Percentiles rank a stretch among this genome's conserved stretches.
Conservation (phyloP, 208 protist species). For the Crithidia thermophila region DNA sequence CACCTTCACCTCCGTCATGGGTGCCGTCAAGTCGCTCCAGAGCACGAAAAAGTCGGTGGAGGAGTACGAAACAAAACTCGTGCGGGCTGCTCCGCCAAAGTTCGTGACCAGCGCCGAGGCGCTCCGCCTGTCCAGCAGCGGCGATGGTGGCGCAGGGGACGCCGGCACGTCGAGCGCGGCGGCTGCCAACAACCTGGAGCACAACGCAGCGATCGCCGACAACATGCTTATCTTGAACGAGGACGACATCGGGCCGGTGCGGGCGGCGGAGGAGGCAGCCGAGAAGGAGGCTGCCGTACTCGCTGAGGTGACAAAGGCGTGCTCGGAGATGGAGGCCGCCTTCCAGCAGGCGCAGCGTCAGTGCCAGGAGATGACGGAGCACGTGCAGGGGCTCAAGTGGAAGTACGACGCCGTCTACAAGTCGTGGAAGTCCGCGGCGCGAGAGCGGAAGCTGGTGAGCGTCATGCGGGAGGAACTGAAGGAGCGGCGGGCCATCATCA, state of each 20-base stretch:
- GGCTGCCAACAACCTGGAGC: not conserved
- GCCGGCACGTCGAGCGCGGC: not conserved
- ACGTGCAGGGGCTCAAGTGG: conserved; percentile 43
- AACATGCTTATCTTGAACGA: conserved; percentile 35
- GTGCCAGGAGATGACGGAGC: conserved; percentile 48
- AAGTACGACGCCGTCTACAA: conserved; percentile 36
- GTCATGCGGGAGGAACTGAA: conserved; percentile 34
- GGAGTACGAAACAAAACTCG: conserved; percentile 53
- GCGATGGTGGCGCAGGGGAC: not conserved
- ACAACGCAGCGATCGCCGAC: not conserved
- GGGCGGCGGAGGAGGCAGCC: conserved; percentile 38
- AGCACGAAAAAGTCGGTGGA: conserved; percentile 35
- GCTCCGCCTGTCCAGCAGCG: conserved; percentile 6
- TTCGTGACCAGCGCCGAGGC: conserved; percentile 47
- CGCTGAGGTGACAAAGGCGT: conserved; percentile 17
- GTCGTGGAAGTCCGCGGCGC: conserved; percentile 20
- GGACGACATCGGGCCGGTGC: conserved; percentile 46
- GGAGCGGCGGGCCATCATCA: conserved; percentile 29
- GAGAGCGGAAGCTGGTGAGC: conserved; percentile 24
- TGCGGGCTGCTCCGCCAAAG: conserved; percentile 40
- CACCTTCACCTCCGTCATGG: conserved; percentile 39
- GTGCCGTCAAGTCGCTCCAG: conserved; percentile 23
- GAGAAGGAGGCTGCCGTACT: conserved; percentile 30
- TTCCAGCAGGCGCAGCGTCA: conserved; percentile 27
- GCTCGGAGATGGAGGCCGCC: conserved; percentile 28